Conservation (phyloP, 2,329 filamentous ascomycete genomes). For the Trichothecium roseum region DNA sequence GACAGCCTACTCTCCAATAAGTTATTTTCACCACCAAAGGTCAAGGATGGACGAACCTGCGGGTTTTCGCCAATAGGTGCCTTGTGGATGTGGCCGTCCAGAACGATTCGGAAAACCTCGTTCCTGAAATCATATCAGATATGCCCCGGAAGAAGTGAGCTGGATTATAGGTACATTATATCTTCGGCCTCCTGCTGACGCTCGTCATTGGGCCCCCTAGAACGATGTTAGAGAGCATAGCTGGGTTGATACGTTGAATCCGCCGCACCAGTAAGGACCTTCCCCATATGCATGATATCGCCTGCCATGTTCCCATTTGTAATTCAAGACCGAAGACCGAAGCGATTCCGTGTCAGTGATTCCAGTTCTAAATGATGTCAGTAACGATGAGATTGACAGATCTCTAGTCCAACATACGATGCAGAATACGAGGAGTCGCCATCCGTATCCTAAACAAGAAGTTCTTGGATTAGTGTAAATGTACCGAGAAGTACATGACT, state of each 20-base stretch:
- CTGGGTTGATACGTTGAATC: background rate
- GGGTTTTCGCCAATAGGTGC: slow-evolving; percentile 19
- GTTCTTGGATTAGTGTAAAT: no score
- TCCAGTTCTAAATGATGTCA: no score
- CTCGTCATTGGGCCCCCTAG: slow-evolving; percentile 16
- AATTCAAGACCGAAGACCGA: no score
- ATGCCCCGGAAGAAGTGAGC: no score
- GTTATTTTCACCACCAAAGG: background rate
- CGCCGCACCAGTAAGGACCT: slow-evolving; percentile 22
- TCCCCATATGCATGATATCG: slow-evolving; percentile 37
- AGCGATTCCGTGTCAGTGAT: no score
- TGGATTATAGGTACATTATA: no score
- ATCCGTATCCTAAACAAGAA: no score
- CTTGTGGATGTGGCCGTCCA: slow-evolving; percentile 19
- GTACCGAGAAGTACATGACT: no score
- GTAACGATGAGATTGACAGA: no score
- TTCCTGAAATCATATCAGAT: slow-evolving; percentile 8
- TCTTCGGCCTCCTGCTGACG: slow-evolving; percentile 17
- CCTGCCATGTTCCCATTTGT: slow-evolving; percentile 28
- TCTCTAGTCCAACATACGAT: no score
- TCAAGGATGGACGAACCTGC: slow-evolving; percentile 10
- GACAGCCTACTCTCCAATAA: slow-evolving; percentile 11
- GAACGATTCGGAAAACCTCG: slow-evolving; percentile 14
- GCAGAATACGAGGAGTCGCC: no score
- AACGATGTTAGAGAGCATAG: no score